Evolutionary conservation across 2,329 filamentous ascomycete genomes (phyloP).

Genomic region (Aspergillus sp.): DNA sequence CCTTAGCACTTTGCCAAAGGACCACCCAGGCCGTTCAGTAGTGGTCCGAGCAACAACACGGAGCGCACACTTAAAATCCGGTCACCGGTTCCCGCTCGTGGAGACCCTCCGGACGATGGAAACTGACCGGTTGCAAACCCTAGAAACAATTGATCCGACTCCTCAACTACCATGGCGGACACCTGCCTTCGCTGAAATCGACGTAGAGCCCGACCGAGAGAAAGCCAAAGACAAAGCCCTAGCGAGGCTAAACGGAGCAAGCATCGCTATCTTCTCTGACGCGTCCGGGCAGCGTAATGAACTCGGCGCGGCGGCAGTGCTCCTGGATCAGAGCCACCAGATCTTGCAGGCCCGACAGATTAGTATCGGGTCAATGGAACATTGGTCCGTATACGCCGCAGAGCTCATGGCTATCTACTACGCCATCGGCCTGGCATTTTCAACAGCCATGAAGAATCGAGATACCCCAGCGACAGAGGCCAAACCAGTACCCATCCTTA

Average conservation of each 20-base stretch:
- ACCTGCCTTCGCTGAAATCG: neutral
- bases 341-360: constrained; percentile 13
- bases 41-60: neutral
- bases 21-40: neutral
- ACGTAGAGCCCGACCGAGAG: neutral
- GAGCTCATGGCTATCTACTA: constrained; percentile 19
- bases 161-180: neutral
- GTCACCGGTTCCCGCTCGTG: neutral
- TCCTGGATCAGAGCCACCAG: constrained; percentile 11
- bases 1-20: neutral
- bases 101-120: neutral
- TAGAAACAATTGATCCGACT: neutral
- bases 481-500: constrained; percentile 16
- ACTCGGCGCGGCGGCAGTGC: constrained; percentile 10
- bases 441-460: neutral
- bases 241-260: neutral
- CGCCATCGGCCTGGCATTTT: constrained; percentile 12
- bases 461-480: neutral
- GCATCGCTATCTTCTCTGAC: constrained; percentile 11
- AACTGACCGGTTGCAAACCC: neutral
- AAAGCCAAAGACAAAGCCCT: neutral
- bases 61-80: neutral
- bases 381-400: constrained; percentile 17
- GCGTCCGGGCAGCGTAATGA: constrained; percentile 11
- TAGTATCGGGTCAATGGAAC: constrained; percentile 10